A percentile compares a stretch with the other conserved stretches of the same genome.
Evolutionary conservation across 1,284 basidiomycete species (phyloP).

Genomic region (Rhodofomes roseus): DNA sequence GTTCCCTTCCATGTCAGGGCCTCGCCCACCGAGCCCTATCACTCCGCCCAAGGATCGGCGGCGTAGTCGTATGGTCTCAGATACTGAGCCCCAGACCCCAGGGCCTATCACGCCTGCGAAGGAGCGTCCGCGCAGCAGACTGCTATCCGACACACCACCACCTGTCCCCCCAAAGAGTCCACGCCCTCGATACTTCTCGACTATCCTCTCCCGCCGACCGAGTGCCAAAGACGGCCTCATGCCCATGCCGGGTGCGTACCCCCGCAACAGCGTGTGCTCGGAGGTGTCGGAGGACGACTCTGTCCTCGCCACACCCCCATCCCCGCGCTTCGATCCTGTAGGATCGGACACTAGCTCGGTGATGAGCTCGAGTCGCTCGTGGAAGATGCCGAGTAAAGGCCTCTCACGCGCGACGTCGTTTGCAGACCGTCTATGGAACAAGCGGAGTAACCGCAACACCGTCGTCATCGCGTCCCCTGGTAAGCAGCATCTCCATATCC

Average conservation of each 20-base stretch:
- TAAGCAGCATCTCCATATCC: conserved; percentile 5
- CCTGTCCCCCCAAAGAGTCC: conserved; percentile 23
- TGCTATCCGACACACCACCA: conserved; percentile 16
- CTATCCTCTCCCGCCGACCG: conserved; percentile 24
- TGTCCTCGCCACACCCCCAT: conserved; percentile 27
- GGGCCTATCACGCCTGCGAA: background rate
- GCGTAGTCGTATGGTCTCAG: background rate
- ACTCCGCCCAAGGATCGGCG: background rate
- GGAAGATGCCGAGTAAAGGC: conserved; percentile 26
- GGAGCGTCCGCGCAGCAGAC: background rate
- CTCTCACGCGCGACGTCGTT: conserved; percentile 31
- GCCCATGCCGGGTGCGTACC: conserved; percentile 19
- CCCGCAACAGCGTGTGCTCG: conserved; percentile 30
- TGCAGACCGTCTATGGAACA: conserved; percentile 27
- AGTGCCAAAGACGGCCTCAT: conserved; percentile 17
- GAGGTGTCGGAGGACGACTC: conserved; percentile 32
- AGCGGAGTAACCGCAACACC: conserved; percentile 18
- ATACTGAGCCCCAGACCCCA: background rate
- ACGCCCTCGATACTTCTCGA: conserved; percentile 25
- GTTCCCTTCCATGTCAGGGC: conserved; percentile 6
- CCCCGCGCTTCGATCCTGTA: conserved; percentile 24
- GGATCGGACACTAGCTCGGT: conserved; percentile 20
- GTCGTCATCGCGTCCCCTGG: conserved; percentile 14
- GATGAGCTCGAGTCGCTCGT: conserved; percentile 24
- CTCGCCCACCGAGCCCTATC: conserved; percentile 1